These are phyloP conservation scores for Boletus rubescentipes DNA, from an alignment of 768 basidiomycete genomes.

Conservation along the genomic window DNA sequence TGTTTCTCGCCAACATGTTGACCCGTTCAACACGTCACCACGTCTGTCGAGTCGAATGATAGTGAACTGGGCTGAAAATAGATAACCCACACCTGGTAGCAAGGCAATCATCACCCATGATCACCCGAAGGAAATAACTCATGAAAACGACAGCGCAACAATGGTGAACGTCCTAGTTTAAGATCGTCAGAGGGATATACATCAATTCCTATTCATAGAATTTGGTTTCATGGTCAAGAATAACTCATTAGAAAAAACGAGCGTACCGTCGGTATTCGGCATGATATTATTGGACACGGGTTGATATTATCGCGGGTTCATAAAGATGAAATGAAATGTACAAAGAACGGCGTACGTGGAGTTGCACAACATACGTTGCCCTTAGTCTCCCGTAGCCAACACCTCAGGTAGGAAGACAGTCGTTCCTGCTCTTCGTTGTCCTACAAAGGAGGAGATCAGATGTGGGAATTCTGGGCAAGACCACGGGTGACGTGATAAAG, in stretches of 20 bases:
- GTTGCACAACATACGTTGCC: too few species aligned
- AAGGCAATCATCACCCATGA: conserved; percentile 51
- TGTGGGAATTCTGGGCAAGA: conserved; percentile 14
- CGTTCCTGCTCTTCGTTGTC: too few species aligned
- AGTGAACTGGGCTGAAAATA: not conserved
- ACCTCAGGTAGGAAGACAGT: too few species aligned
- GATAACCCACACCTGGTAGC: conserved; percentile 55
- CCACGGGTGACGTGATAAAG: conserved; percentile 26
- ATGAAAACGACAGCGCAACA: conserved; percentile 14
- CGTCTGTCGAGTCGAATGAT: not conserved
- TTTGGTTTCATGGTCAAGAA: not conserved
- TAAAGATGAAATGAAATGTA: too few species aligned
- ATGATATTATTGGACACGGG: conserved; percentile 40
- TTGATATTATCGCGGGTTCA: not conserved
- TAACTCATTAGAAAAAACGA: not conserved
- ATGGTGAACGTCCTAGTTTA: conserved; percentile 44
- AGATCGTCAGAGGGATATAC: conserved; percentile 53
- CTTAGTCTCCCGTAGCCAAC: too few species aligned
- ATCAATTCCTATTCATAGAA: conserved; percentile 43
- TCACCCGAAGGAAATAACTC: not conserved
- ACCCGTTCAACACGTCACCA: conserved; percentile 39
- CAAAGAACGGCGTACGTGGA: too few species aligned
- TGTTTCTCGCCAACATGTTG: conserved; percentile 40
- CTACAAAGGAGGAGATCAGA: conserved; percentile 45
- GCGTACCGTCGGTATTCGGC: conserved; percentile 57